phyloP scores from a whole-genome alignment of 2,329 filamentous ascomycete genomes.

The Aspergillus vadensis region DNA sequence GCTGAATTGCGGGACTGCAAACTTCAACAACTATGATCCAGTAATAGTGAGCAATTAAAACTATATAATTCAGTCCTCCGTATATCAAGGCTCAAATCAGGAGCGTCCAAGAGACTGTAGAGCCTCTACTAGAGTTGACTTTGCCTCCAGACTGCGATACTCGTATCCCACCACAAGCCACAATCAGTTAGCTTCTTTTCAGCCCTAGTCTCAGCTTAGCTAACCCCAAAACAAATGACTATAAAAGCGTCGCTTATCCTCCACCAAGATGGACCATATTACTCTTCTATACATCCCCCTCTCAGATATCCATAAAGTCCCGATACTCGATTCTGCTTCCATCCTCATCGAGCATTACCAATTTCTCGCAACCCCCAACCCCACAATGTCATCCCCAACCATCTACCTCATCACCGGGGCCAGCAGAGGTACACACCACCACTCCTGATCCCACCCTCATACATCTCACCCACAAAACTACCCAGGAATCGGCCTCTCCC shows the following conservation, averaged over 20 bases:
- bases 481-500: slow-evolving; percentile 1
- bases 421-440: background rate
- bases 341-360: background rate
- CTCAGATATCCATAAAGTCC: background rate
- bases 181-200: background rate
- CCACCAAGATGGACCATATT: background rate
- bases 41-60: no score
- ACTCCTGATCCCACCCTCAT: background rate
- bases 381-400: background rate
- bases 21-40: no score
- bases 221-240: background rate
- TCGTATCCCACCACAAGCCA: background rate
- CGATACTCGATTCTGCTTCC: background rate
- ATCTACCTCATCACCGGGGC: slow-evolving; percentile 8
- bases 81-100: no score
- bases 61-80: no score
- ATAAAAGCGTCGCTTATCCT: background rate
- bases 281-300: no score
- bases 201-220: background rate
- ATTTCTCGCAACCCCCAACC: background rate
- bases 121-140: background rate
- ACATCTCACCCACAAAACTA: background rate
- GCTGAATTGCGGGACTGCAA: no score
- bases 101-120: no score
- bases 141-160: background rate